Conservation (phyloP, 2,329 filamentous ascomycete genomes). For the Fusarium sp. region DNA sequence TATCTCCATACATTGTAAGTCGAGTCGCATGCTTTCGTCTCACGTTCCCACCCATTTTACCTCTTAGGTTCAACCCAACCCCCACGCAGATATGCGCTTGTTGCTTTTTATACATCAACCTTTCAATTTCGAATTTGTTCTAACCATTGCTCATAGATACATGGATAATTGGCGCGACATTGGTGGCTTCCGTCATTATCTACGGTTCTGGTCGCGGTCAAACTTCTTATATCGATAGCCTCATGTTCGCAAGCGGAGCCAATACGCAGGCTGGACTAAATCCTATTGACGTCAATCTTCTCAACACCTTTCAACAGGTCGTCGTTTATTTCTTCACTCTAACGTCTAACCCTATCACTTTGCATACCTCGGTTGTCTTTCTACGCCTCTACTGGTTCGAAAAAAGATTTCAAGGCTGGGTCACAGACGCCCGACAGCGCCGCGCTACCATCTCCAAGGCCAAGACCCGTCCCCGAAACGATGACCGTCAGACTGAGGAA, state of each 20-base stretch:
- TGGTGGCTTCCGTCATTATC: conserved; percentile 82
- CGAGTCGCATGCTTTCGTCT: conserved; percentile 50
- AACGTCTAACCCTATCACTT: conserved; percentile 84
- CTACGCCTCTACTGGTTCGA: conserved; percentile 98
- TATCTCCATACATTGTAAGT: conserved; percentile 81
- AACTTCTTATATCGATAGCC: conserved; percentile 84
- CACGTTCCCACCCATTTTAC: conserved; percentile 1
- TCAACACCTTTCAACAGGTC: conserved; percentile 80
- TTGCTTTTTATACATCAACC: conserved; percentile 21
- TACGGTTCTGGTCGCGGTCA: conserved; percentile 70
- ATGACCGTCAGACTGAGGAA: conserved; percentile 64
- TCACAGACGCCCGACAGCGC: conserved; percentile 75
- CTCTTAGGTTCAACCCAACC: conserved; percentile 5
- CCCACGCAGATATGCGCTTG: conserved; percentile 37
- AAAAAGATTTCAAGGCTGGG: conserved; percentile 90
- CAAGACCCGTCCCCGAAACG: conserved; percentile 62
- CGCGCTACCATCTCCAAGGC: conserved; percentile 74
- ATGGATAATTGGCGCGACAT: conserved; percentile 80
- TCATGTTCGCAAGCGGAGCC: conserved; percentile 87
- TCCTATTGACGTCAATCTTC: conserved; percentile 74
- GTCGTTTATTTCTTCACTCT: conserved; percentile 78
- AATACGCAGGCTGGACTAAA: conserved; percentile 96
- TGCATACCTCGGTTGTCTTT: conserved; percentile 89
- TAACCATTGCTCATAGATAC: conserved; percentile 66
- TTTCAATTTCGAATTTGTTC: conserved; percentile 22